These are phyloP conservation scores for Vaccinium myrtillus DNA, from an alignment of 148 eudicot genomes.

Conservation along the genomic window DNA sequence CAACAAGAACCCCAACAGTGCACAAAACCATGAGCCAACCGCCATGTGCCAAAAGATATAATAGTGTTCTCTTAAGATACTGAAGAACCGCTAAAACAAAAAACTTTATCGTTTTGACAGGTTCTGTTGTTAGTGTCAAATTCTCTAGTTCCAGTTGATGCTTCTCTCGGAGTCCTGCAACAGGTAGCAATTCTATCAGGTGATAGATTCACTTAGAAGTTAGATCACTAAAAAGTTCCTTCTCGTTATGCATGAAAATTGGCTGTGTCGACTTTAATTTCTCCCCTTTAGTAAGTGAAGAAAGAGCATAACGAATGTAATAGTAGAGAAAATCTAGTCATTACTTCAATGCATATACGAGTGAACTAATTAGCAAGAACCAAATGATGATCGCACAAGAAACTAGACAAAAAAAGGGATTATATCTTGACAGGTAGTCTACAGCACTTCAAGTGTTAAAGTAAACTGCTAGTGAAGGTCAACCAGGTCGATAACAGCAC, in stretches of 20 bases:
- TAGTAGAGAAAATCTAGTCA: neutral
- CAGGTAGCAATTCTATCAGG: constrained; percentile 18
- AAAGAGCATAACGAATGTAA: neutral
- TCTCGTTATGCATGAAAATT: neutral
- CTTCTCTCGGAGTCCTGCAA: constrained; percentile 63
- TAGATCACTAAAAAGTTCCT: neutral
- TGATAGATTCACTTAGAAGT: neutral
- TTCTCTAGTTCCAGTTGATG: constrained; percentile 74
- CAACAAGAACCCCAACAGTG: constrained; percentile 37
- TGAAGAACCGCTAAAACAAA: constrained; percentile 63
- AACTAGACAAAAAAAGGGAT: neutral
- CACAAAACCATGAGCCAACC: constrained; percentile 61
- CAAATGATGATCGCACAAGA: neutral
- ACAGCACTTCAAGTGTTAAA: neutral
- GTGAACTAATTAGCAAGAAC: neutral
- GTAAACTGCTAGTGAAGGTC: neutral
- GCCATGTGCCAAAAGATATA: constrained; percentile 66
- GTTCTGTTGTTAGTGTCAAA: constrained; percentile 70
- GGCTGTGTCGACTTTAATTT: neutral
- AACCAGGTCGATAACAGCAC: neutral
- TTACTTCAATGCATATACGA: neutral
- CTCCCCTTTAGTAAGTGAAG: neutral
- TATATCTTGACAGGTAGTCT: neutral
- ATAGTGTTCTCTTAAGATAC: constrained; percentile 50
- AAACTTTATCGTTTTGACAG: constrained; percentile 69